A percentile compares a stretch with the other conserved stretches of the same genome.
phyloP scores from a whole-genome alignment of 2,329 filamentous ascomycete species.

The Spiromastix sp. region DNA sequence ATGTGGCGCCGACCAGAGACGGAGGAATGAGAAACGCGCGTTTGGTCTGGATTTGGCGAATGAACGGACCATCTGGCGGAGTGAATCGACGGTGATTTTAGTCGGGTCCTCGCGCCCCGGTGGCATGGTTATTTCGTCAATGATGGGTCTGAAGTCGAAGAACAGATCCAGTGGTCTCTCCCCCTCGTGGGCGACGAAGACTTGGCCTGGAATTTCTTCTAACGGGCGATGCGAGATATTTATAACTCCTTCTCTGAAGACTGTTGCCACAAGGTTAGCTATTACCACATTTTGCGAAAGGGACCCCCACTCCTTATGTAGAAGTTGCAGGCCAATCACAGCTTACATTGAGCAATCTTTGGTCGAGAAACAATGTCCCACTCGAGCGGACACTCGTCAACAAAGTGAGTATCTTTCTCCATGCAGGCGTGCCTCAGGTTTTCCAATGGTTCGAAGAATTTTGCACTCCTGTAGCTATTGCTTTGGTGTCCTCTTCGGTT shows the following conservation, averaged over 20 bases:
- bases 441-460: slow-evolving; percentile 13
- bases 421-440: slow-evolving; percentile 20
- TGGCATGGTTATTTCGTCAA: slow-evolving; percentile 15
- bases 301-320: too few species aligned
- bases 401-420: slow-evolving; percentile 18
- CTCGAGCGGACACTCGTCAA: slow-evolving; percentile 23
- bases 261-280: slow-evolving; percentile 13
- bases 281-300: too few species aligned
- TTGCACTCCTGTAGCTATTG: slow-evolving; percentile 25
- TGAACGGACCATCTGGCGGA: slow-evolving; percentile 18
- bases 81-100: slow-evolving; percentile 23
- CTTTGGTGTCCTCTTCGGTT: slow-evolving; percentile 29
- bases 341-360: slow-evolving; percentile 30
- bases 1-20: slow-evolving; percentile 39
- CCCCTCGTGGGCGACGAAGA: slow-evolving; percentile 28
- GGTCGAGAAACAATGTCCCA: slow-evolving; percentile 34
- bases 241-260: slow-evolving; percentile 39
- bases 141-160: slow-evolving; percentile 29
- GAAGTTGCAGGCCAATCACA: too few species aligned
- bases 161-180: slow-evolving; percentile 32
- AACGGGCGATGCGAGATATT: slow-evolving; percentile 7
- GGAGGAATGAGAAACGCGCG: slow-evolving; percentile 35
- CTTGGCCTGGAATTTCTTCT: slow-evolving; percentile 23
- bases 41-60: slow-evolving; percentile 3
- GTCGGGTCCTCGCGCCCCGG: slow-evolving; percentile 23